Percentiles rank a stretch among this genome's conserved stretches.
These are phyloP conservation scores for Sporisorium iseilematis-ciliati DNA, from an alignment of 1,284 basidiomycete genomes.

Conservation along the genomic window DNA sequence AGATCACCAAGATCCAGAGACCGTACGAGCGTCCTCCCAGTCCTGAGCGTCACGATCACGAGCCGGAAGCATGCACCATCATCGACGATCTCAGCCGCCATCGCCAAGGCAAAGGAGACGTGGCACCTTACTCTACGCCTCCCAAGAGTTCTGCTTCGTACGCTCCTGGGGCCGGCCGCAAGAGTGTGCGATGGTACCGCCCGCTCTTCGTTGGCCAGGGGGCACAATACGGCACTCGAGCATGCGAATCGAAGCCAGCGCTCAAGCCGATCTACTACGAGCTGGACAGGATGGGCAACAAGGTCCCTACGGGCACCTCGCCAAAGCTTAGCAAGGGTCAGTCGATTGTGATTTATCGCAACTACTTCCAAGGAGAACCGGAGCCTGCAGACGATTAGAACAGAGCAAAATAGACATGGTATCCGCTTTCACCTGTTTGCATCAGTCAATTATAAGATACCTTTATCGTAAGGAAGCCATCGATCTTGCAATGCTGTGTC, in stretches of 20 bases:
- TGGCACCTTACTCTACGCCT: slow-evolving; percentile 38
- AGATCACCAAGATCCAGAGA: slow-evolving; percentile 45
- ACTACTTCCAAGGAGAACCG: slow-evolving; percentile 49
- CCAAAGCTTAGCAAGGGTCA: slow-evolving; percentile 46
- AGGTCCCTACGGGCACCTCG: slow-evolving; percentile 36
- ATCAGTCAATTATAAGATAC: background rate
- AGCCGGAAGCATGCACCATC: slow-evolving; percentile 48
- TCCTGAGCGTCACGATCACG: slow-evolving; percentile 47
- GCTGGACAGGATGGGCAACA: slow-evolving; percentile 45
- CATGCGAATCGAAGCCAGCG: slow-evolving; percentile 23
- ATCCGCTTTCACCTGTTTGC: background rate
- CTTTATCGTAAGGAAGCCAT: background rate
- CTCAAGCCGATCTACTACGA: slow-evolving; percentile 44
- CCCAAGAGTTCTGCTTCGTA: slow-evolving; percentile 5
- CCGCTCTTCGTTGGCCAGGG: slow-evolving; percentile 46
- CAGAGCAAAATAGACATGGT: background rate
- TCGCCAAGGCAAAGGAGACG: slow-evolving; percentile 41
- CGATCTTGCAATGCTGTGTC: background rate
- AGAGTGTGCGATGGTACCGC: slow-evolving; percentile 46
- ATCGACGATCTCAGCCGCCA: slow-evolving; percentile 40
- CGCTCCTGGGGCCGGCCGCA: slow-evolving; percentile 11
- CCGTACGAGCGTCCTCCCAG: slow-evolving; percentile 50
- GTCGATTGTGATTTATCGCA: slow-evolving; percentile 44
- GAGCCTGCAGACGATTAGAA: slow-evolving; percentile 40
- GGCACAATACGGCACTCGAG: slow-evolving; percentile 31